Evolutionary conservation across 371 early-diverging fungal genomes (phyloP).

Genomic region (Vairimorpha necatrix): DNA sequence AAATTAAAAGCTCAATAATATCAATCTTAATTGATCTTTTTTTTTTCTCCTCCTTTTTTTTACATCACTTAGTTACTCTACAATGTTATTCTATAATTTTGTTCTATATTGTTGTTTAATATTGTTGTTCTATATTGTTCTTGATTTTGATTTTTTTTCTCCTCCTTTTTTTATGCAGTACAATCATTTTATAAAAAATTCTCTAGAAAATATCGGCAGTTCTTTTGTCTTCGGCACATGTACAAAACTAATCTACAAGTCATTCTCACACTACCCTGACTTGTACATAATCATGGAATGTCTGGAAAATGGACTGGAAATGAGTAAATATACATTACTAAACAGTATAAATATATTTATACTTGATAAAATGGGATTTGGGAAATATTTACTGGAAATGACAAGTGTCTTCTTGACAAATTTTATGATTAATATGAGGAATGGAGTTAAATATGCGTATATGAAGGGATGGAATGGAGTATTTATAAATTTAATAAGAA

Average conservation of each 20-base stretch:
- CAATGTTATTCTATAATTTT: no score
- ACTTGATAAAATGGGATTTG: neutral
- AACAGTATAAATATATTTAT: neutral
- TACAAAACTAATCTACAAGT: slow-evolving; percentile 3
- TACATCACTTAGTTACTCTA: no score
- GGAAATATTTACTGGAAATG: neutral
- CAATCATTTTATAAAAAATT: neutral
- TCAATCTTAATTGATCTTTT: no score
- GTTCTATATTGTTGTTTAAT: no score
- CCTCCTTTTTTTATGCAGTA: neutral
- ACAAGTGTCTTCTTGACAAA: neutral
- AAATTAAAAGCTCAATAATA: no score
- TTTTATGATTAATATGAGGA: slow-evolving; percentile 18
- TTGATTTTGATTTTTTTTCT: no score
- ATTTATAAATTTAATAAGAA: neutral
- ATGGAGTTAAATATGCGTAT: slow-evolving; percentile 21
- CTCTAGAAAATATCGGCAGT: slow-evolving; percentile 26
- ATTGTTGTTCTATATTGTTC: no score
- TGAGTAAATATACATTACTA: slow-evolving; percentile 31
- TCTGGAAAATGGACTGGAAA: slow-evolving; percentile 10
- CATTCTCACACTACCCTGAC: neutral
- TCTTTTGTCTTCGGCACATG: slow-evolving; percentile 12
- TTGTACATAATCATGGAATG: neutral
- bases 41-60: no score
- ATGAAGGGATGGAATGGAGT: neutral